A percentile compares a stretch with the other conserved stretches of the same genome.
These are phyloP conservation scores for Aspergillus floridensis DNA, from an alignment of 2,329 filamentous ascomycete genomes.

Conservation along the genomic window DNA sequence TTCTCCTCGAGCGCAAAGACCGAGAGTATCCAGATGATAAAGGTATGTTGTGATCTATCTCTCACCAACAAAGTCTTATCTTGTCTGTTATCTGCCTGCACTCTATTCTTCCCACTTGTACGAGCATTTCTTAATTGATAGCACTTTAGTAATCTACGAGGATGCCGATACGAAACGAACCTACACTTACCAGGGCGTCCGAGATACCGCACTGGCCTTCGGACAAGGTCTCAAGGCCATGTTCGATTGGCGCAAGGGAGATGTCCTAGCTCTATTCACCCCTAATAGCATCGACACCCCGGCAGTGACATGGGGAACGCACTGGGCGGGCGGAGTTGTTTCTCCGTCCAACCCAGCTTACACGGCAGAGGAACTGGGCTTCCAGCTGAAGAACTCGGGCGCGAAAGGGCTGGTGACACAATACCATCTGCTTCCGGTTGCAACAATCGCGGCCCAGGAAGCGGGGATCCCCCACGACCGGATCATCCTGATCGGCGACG, in stretches of 20 bases:
- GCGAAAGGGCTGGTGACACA: constrained; percentile 77
- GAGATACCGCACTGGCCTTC: constrained; percentile 67
- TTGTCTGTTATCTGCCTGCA: too few relatives aligned
- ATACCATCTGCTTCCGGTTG: constrained; percentile 61
- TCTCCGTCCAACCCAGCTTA: constrained; percentile 90
- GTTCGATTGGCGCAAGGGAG: constrained; percentile 77
- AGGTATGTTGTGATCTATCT: constrained; percentile 49
- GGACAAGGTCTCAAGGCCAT: constrained; percentile 72
- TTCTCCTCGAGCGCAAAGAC: constrained; percentile 70
- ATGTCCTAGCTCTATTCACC: constrained; percentile 78
- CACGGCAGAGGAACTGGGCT: constrained; percentile 76
- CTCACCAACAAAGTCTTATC: too few relatives aligned
- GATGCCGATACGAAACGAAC: constrained; percentile 67
- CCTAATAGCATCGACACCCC: constrained; percentile 85
- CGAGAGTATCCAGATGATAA: constrained; percentile 68
- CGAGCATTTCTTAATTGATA: neutral
- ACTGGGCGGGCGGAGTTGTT: constrained; percentile 78
- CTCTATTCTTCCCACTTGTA: neutral
- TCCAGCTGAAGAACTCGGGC: constrained; percentile 75
- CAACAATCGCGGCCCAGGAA: constrained; percentile 64
- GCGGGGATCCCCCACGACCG: constrained; percentile 69
- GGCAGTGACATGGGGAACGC: constrained; percentile 70
- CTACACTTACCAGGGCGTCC: constrained; percentile 70
- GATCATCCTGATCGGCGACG: constrained; percentile 71
- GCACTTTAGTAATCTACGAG: constrained; percentile 67